These are phyloP conservation scores for Aspergillus ostianus DNA, from an alignment of 495 filamentous ascomycete genomes.

Conservation along the genomic window DNA sequence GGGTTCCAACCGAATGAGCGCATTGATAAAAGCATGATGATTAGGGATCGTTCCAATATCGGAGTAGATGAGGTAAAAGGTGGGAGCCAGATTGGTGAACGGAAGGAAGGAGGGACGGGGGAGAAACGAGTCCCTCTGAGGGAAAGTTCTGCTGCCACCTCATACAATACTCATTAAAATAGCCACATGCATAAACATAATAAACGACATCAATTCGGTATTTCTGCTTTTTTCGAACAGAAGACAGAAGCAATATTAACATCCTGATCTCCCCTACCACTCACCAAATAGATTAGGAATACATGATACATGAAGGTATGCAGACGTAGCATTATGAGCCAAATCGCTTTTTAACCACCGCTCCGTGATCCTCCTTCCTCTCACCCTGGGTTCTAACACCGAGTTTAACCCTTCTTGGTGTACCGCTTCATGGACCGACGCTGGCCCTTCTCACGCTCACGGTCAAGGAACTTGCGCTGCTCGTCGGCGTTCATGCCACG, in stretches of 20 bases:
- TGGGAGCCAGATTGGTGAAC: not conserved
- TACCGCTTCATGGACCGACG: constrained; percentile 71
- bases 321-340: constrained; percentile 12
- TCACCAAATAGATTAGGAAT: constrained; percentile 21
- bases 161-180: not conserved
- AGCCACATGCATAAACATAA: not conserved
- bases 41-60: not conserved
- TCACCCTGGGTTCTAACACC: constrained; percentile 1
- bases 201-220: not conserved
- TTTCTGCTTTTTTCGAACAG: not conserved
- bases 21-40: not conserved
- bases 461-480: constrained; percentile 92
- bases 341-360: constrained; percentile 16
- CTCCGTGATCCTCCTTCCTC: constrained; percentile 1
- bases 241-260: constrained; percentile 1
- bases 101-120: not conserved
- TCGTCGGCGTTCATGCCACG: constrained; percentile 85
- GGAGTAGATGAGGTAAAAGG: not conserved
- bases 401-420: constrained; percentile 45
- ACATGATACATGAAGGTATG: constrained; percentile 29
- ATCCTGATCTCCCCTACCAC: constrained; percentile 4
- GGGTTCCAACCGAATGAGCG: not conserved
- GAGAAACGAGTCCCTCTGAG: not conserved
- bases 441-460: constrained; percentile 79
- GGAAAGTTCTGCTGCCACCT: not conserved